Evolutionary conservation across 2,329 filamentous ascomycete genomes (phyloP), one percentile per base, ranked within the genome.

Genomic region (Pestalotiopsis sp.): DNA sequence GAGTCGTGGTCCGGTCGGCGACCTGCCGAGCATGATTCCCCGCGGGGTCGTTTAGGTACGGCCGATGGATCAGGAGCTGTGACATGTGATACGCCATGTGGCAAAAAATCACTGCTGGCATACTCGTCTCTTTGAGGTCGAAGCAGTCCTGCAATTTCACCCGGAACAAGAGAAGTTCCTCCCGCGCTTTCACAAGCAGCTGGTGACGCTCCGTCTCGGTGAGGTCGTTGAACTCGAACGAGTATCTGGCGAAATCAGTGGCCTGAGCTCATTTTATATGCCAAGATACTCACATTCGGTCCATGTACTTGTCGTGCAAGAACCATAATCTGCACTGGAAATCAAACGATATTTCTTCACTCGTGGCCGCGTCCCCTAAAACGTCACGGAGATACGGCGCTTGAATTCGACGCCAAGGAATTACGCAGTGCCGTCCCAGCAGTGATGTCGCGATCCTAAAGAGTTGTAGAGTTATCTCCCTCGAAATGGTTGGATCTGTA

Each of bases 21-120:
- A 59, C 11, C 10, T 35, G 56, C 5, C 30, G 56, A 26, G 20
- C 20, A 35, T n/a, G 22, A 35, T 35, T 22, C 17, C 20, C n/a
- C 13, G 20, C 11, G 7, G 56, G 56, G 24, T 22, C 56, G 2
- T 30, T 59, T 4, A 59, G 20, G 14, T 59, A 59, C 30, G 56
- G 56, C 24, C 56, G 56, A n/a, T 59, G 56, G 0, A 59, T 59
- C 20, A 59, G 24, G 9, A 59, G 22, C 13, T 59, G 56, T 26
- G 56, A 59, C 56, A 59, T 59, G 56, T 59, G 56, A 26, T 59
- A 59, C 7, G 22, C 22, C 56, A 59, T 59, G 20, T 59, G 56
- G 10, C 56, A 59, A 35, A 59, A 59, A 3, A 59, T 26, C 17
- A 30, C 20, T 35, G 30, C 20, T 17, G 56, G 30, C 9, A 13